Evolutionary conservation across 163 green algal species (phyloP), one percentile per base, ranked within the genome.

Genomic region (Chlorella variabilis): DNA sequence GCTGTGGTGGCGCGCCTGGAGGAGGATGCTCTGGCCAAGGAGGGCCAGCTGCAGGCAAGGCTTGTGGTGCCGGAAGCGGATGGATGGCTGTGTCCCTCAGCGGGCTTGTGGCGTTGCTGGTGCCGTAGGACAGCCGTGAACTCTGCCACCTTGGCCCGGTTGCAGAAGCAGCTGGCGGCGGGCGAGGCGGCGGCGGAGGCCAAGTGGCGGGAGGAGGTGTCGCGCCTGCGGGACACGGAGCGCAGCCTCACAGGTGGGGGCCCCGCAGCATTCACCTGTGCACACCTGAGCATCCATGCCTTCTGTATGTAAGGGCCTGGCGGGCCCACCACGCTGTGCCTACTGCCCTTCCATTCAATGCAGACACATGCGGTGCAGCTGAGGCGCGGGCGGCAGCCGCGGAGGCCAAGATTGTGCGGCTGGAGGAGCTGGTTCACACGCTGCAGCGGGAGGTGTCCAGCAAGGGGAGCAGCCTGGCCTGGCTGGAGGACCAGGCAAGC

Each of bases 1-100:
- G 51, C 56, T n/a, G 80, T 90, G 41, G 75, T 94, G 58, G 70
- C 81, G 0, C 87, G 87, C 17, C 65, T 94, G 59, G 89, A 93
- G 74, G 84, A 79, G 39, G 89, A 93, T 83, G 71, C 78, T 1
- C 63, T 71, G 3, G 56, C 61, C 0, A 81, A 80, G 17, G 89
- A 93, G 67, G 56, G 33, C 1, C 59, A 82, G 25, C 71, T 85
- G 31, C 68, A 89, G 66, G 89, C 23, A 33, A 66, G 48, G n/a
- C n/a, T n/a, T n/a, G n/a, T n/a, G n/a, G n/a, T n/a, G n/a, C n/a
- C n/a, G n/a, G n/a, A n/a, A n/a, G n/a, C n/a, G n/a, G n/a, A n/a
- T n/a, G n/a, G n/a, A n/a, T n/a, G n/a, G n/a, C n/a, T n/a, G n/a
- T n/a, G n/a, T n/a, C n/a, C n/a, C n/a, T n/a, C n/a, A n/a, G n/a